These are phyloP conservation scores for Lasiodiplodia theobromae DNA, from an alignment of 2,329 filamentous ascomycete genomes.

Conservation along the genomic window DNA sequence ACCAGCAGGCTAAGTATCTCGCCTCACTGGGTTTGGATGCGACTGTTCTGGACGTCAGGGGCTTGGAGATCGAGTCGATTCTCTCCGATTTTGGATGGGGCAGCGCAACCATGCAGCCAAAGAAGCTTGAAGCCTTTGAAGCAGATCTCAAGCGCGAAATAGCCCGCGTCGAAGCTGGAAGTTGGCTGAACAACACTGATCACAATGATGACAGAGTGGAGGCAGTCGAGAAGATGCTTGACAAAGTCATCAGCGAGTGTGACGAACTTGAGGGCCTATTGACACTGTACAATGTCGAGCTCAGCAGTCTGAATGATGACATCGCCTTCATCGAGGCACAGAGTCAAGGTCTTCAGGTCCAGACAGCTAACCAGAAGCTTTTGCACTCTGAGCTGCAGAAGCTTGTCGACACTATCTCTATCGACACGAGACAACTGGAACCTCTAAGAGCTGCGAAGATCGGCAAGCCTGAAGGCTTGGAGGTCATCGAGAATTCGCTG, in stretches of 20 bases:
- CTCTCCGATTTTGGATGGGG: conserved; percentile 91
- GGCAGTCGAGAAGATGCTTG: conserved; percentile 83
- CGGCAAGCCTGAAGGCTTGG: conserved; percentile 72
- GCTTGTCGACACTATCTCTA: conserved; percentile 89
- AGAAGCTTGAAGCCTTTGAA: conserved; percentile 81
- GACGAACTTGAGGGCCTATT: conserved; percentile 94
- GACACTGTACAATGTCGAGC: conserved; percentile 92
- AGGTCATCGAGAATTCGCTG: conserved; percentile 78
- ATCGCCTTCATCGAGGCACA: conserved; percentile 98
- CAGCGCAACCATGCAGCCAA: conserved; percentile 75
- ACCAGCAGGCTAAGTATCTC: conserved; percentile 81
- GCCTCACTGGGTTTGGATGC: conserved; percentile 80
- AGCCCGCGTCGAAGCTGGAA: conserved; percentile 88
- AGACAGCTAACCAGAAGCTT: conserved; percentile 95
- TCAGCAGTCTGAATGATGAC: conserved; percentile 92
- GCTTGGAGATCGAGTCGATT: conserved; percentile 80
- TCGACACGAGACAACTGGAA: conserved; percentile 77
- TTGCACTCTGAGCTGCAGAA: conserved; percentile 88
- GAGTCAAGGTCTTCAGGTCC: conserved; percentile 94
- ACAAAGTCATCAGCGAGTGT: conserved; percentile 90
- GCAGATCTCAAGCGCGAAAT: conserved; percentile 85
- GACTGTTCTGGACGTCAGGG: conserved; percentile 75
- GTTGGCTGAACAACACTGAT: conserved; percentile 83
- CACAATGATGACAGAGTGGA: conserved; percentile 91
- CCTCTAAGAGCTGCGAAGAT: conserved; percentile 77